Evolutionary conservation across 345 rosid genomes (phyloP).

Genomic region (Gossypium anomalum): DNA sequence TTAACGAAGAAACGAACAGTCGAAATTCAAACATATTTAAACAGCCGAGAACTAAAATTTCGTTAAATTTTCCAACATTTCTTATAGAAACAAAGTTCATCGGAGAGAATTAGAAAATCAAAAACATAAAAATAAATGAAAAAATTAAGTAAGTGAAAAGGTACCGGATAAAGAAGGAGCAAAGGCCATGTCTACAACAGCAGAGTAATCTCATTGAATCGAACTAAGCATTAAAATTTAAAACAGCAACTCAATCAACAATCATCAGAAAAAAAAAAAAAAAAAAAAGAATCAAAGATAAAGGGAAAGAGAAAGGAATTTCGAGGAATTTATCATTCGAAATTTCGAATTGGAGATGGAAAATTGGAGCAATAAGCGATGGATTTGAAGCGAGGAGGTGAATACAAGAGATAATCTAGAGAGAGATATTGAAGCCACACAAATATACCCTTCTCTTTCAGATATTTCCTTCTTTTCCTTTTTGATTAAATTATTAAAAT

Average conservation of each 20-base stretch:
- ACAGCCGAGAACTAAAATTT: not conserved
- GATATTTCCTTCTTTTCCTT: conserved; percentile 10
- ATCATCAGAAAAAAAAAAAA: not conserved
- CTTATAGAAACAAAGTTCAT: conserved; percentile 4
- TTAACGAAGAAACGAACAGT: not conserved
- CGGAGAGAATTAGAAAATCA: not conserved
- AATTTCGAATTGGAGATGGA: conserved; percentile 18
- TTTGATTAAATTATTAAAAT: not conserved
- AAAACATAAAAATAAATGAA: not conserved
- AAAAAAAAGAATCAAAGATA: not conserved
- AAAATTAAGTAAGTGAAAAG: conserved; percentile 2
- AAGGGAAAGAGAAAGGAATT: not conserved
- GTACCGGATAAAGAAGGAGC: conserved; percentile 79
- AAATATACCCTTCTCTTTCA: conserved; percentile 38
- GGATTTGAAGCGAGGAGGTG: conserved; percentile 30
- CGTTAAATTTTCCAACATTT: conserved; percentile 16
- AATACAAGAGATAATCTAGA: conserved; percentile 58
- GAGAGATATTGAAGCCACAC: conserved; percentile 58
- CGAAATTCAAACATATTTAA: not conserved
- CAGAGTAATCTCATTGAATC: conserved; percentile 47
- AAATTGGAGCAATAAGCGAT: conserved; percentile 30
- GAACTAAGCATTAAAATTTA: conserved; percentile 32
- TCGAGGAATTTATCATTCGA: conserved; percentile 18
- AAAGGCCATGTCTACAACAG: conserved; percentile 66
- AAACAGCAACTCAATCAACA: conserved; percentile 7